Evolutionary conservation across 805 yeast species (phyloP), one percentile per base, ranked within the genome.

Genomic region (Myxozyma geophila): DNA sequence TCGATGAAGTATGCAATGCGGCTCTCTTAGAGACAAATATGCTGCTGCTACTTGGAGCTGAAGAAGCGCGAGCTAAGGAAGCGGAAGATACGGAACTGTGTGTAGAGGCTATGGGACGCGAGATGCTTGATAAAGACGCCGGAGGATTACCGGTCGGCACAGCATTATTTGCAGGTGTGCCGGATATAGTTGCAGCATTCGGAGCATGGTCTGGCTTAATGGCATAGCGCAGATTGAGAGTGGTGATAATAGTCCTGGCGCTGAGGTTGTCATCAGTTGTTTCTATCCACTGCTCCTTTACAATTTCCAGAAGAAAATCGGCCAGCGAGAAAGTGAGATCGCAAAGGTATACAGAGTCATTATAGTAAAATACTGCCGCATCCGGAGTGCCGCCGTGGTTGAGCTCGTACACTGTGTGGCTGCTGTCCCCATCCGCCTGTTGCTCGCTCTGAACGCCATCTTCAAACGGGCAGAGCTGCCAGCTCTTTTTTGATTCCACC

Each of bases 391-490:
- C 58, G 36, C 44, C 56, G 49, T 21, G 9, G 48, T 21, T 47
- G 47, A 40, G 21, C 13, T 33, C 36, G 19, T 23, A 35, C 3
- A 28, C 33, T 39, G 46, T 33, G 52, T 33, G 15, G 54, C 10
- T 23, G n/a, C 33, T 33, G 40, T 50, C 49, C 10, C 19, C 28
- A 33, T 48, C 15, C 1, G 12, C 54, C 19, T 36, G 44, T 43
- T 43, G 19, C 17, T 43, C 47, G 2, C 21, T 13, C 36, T 36
- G 50, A 9, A n/a, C 35, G 7, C 59, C 47, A 41, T 62, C 52
- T 9, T n/a, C 48, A 2, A 76, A 80, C 1, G 88, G 88, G 67
- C 88, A 85, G 23, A 84, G 72, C 71, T 83, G 87, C 87, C 87
- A 84, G 50, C 61, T 67, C 10, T 66, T 53, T 7, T 75, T 72